Base-by-base conservation (phyloP, 108 stramenopile species). In the Mediolabrus comicus region DNA sequence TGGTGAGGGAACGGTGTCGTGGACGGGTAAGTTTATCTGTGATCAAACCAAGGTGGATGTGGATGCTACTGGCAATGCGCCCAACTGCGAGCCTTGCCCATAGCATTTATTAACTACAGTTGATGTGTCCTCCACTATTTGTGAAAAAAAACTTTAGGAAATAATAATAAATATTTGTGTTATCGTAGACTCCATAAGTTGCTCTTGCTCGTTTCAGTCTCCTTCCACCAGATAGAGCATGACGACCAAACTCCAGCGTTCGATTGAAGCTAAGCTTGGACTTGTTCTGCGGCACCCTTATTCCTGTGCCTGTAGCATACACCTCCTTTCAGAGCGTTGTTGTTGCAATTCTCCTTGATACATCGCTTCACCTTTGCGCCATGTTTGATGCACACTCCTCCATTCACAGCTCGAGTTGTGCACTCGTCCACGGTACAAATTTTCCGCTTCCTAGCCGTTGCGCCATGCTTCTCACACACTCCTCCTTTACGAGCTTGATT, bases 351-450 rank as follows among this genome's bases (percentile, higher is more conserved):
- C 29, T 57, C 56, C 32, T 32, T 33, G 2, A 14, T 32, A 28
- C 56, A 57, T 22, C n/a, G 29, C 56, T 57, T 57, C 10, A 33
- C 56, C 19, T 57, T 57, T 16, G 56, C 56, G 1, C 56, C 56
- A 22, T 57, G 56, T 22, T 57, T 57, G 56, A 57, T 33, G 10
- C 56, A 57, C 34, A 57, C 56, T 6, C 56, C 56, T 57, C 56
- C 56, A 7, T 57, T 57, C 56, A 57, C 56, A n/a, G 56, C 56
- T 57, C 32, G 56, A 33, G 29, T 57, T 16, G 13, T 33, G 9
- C 56, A 57, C 32, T 28, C 56, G 25, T 57, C 56, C 4, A 33
- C 8, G 0, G 56, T 32, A 57, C 56, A 57, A 32, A 32, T 57
- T 33, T 57, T 57, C 6, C 56, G 29, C 56, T 57, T 33, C 24